Conservation (phyloP, 441 rosid genomes). For the Kokia cookei region DNA sequence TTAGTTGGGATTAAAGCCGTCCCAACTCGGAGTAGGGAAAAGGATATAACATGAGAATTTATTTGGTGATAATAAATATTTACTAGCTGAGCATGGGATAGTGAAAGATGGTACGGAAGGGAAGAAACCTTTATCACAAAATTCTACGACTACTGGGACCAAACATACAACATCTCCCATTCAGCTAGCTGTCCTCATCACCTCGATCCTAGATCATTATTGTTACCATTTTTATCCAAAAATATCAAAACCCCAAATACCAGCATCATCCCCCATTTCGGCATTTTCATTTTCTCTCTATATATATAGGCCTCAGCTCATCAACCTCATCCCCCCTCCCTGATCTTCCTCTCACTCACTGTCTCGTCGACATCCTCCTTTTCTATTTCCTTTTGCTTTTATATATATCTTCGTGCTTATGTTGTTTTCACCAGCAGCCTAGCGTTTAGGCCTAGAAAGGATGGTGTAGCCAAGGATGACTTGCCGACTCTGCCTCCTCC, state of each 20-base stretch:
- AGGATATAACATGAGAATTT: too few species aligned
- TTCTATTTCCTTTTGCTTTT: not conserved
- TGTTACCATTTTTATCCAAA: not conserved
- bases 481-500: slow-evolving; percentile 28
- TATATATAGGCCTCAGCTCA: not conserved
- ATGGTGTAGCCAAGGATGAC: slow-evolving; percentile 61
- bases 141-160: not conserved
- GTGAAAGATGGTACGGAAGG: not conserved
- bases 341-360: not conserved
- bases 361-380: not conserved
- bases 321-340: not conserved
- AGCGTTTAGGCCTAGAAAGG: slow-evolving; percentile 33
- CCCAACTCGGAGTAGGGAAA: too few species aligned
- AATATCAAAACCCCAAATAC: not conserved
- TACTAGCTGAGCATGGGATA: not conserved
- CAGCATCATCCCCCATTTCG: not conserved
- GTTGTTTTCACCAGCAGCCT: slow-evolving; percentile 20
- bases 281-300: not conserved
- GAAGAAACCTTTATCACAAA: not conserved
- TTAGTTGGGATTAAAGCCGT: too few species aligned
- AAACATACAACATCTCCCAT: not conserved
- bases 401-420: too few species aligned
- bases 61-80: not conserved
- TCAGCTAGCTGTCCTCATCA: slow-evolving; percentile 2
- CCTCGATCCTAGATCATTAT: not conserved